phyloP scores from a whole-genome alignment of 768 basidiomycete species.

The Boletellus ananas region DNA sequence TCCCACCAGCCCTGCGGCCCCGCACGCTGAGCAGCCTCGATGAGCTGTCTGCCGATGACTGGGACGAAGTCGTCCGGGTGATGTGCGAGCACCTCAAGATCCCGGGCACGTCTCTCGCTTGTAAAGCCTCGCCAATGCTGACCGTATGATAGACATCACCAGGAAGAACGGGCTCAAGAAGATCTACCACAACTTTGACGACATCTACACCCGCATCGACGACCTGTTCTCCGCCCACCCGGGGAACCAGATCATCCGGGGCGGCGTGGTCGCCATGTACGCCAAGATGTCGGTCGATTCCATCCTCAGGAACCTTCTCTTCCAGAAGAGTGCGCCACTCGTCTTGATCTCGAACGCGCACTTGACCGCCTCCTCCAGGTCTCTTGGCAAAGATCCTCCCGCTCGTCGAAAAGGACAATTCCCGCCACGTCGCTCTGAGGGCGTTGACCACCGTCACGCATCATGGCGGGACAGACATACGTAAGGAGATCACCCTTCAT shows the following conservation, averaged over 20 bases:
- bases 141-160: neutral
- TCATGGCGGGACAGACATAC: slow-evolving; percentile 51
- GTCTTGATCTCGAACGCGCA: neutral
- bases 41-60: slow-evolving; percentile 37
- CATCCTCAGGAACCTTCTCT: slow-evolving; percentile 54
- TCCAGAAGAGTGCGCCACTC: slow-evolving; percentile 44
- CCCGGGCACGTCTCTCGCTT: slow-evolving; percentile 40
- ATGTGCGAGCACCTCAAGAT: slow-evolving; percentile 51
- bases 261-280: slow-evolving; percentile 56
- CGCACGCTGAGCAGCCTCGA: slow-evolving; percentile 15
- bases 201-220: slow-evolving; percentile 46
- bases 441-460: slow-evolving; percentile 58
- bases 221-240: slow-evolving; percentile 39
- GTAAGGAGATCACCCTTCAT: slow-evolving; percentile 47
- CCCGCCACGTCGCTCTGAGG: slow-evolving; percentile 51
- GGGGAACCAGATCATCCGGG: slow-evolving; percentile 41
- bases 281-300: slow-evolving; percentile 58
- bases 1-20: slow-evolving; percentile 18
- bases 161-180: slow-evolving; percentile 60
- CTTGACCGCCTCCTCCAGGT: slow-evolving; percentile 33
- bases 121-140: neutral
- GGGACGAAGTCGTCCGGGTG: slow-evolving; percentile 44
- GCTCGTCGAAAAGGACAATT: slow-evolving; percentile 44
- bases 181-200: slow-evolving; percentile 52
- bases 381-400: slow-evolving; percentile 56